Base-by-base conservation (phyloP, 495 filamentous ascomycete species). In the Hyphodiscus hymeniophilus region DNA sequence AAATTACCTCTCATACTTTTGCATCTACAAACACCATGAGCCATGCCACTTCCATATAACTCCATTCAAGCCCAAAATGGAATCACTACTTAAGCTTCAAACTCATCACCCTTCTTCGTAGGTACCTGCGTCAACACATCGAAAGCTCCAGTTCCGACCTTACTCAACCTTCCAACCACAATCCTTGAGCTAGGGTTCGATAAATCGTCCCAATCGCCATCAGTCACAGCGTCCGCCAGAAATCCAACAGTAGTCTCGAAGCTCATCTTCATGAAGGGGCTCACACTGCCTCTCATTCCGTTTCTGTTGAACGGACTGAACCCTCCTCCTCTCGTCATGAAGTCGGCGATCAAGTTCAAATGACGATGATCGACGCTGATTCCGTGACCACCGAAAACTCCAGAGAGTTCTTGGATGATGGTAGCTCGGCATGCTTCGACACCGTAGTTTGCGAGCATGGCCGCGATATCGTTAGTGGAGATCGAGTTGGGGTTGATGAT, bases 231-330 rank as follows among this genome's bases (percentile, higher is more conserved):
- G 55, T 95, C 91, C 62, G 82, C 86, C 63, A 97, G 73, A 69
- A 94, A 96, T 1, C 84, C 84, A 28, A 95, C 77, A 17, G 92
- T 97, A 5, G 92, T 97, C 74, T 99, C 90, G 71, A 96, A 97
- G 64, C 87, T 94, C 89, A 95, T 95, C 75, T 96, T 95, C 66
- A 90, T 83, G 52, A 97, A 89, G 1, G 92, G 89, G 43, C 84
- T 90, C 13, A 87, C 80, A 58, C 82, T 85, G 49, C 84, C 77
- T 61, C 81, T 84, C 44, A 97, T 62, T 15, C 90, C 92, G 55
- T 82, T 90, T 38, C 92, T 83, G 66, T 85, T 95, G 70, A 97
- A 99, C 2, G 91, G 81, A 15, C 76, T 81, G 67, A 92, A 97
- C 15, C 79, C 80, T 52, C 92, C 92, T 51, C 79, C 81, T 21